A percentile compares a stretch with the other conserved stretches of the same genome.
Conservation (phyloP, 1,284 basidiomycete species). For the Austroboletus rostrupii region DNA sequence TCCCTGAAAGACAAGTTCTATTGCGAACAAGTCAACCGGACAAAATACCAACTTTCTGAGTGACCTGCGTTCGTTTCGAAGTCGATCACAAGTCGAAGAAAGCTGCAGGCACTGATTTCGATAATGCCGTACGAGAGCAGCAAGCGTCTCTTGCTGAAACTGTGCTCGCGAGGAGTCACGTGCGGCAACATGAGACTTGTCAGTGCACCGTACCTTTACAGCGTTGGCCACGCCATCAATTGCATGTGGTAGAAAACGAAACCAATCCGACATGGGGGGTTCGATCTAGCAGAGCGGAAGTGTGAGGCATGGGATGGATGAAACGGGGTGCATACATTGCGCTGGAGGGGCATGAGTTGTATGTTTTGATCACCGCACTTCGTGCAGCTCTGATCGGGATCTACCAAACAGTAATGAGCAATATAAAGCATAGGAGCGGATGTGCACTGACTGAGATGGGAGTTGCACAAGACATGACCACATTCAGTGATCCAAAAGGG, state of each 20-base stretch:
- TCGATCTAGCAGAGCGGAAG: conserved; percentile 51
- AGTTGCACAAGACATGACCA: conserved; percentile 77
- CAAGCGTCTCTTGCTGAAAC: conserved; percentile 78
- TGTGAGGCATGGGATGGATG: not conserved
- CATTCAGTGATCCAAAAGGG: conserved; percentile 86
- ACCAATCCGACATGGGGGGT: conserved; percentile 75
- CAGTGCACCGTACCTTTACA: conserved; percentile 48
- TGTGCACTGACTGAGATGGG: conserved; percentile 64
- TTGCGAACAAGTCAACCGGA: not conserved
- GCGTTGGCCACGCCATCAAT: conserved; percentile 63
- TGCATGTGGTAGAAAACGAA: conserved; percentile 55
- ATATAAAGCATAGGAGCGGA: not conserved
- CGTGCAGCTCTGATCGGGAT: conserved; percentile 65
- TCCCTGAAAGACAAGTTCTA: conserved; percentile 35
- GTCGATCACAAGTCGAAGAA: conserved; percentile 30
- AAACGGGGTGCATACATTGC: conserved; percentile 47
- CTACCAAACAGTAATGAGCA: conserved; percentile 33
- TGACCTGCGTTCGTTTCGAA: conserved; percentile 40
- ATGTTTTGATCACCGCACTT: conserved; percentile 61
- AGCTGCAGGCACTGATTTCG: conserved; percentile 38
- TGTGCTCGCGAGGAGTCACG: conserved; percentile 26
- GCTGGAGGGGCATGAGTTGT: conserved; percentile 67
- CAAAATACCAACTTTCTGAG: conserved; percentile 49
- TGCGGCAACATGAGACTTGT: not conserved
- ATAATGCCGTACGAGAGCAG: conserved; percentile 61